Base-by-base conservation (phyloP, 495 filamentous ascomycete species). In the Glonium stellatum region DNA sequence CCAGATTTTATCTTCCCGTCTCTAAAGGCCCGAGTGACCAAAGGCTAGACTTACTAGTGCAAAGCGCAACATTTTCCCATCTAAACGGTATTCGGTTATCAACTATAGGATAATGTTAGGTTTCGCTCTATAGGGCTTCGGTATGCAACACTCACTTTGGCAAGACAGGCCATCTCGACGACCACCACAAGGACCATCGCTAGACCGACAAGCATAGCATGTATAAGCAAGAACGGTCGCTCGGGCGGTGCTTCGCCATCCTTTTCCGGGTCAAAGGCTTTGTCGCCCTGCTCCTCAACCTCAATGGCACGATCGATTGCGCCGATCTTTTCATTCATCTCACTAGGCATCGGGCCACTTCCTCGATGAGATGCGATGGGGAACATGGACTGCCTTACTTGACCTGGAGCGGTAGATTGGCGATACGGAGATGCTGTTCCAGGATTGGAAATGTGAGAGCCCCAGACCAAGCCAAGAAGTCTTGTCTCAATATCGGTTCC, bases 401-500 rank as follows among this genome's bases (percentile, higher is more conserved):
- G 44, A 34, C 54, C 15, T 55, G 54, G 18, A 41, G 54, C 8
- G 59, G 12, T 47, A 19, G 60, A 52, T 27, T 59, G 59, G 54
- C 27, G 59, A 59, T 53, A 56, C 25, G n/a, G 56, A 36, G 11
- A 59, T 23, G 1, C 55, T 35, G 41, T 56, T 62, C 48, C 48
- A 15, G 48, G 48, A 46, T 56, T 52, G 15, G 61, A 36, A 1
- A 63, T 56, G 18, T 62, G 65, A 6, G 57, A 54, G 11, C 64
- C 67, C 63, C 64, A 62, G 60, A 69, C 69, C 34, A 67, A 44
- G 10, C 67, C 59, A 25, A 71, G 61, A 19, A 73, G 66, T 35
- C 67, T 67, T 27, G 62, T 64, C 62, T 77, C 74, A 12, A 77
- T 58, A 57, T 71, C 69, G 11, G 65, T 59, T 5, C 70, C 74